These are phyloP conservation scores for Vitellaria paradoxa DNA, from an alignment of 179 eudicot genomes.

Conservation along the genomic window DNA sequence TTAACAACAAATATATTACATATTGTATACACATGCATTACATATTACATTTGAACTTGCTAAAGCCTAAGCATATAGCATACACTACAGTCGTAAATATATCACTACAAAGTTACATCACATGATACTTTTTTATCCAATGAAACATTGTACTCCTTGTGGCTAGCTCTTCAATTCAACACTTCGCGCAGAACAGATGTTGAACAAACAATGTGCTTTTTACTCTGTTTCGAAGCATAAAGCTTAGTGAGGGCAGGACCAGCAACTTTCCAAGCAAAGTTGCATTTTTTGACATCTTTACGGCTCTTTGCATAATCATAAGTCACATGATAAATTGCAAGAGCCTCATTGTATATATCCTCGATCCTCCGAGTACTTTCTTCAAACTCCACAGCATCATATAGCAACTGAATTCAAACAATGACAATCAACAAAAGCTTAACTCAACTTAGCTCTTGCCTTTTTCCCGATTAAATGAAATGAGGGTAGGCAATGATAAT, in stretches of 20 bases:
- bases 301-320: slow-evolving; percentile 36
- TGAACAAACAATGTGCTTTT: slow-evolving; percentile 9
- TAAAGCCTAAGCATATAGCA: no score
- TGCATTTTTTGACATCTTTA: slow-evolving; percentile 25
- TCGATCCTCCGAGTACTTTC: slow-evolving; percentile 31
- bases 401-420: slow-evolving; percentile 38
- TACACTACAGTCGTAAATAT: no score
- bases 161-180: not conserved
- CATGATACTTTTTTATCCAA: no score
- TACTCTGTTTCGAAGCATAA: slow-evolving; percentile 5
- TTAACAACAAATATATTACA: no score
- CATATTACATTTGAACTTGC: no score
- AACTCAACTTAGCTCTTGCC: no score
- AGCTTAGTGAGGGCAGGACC: slow-evolving; percentile 44
- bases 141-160: no score
- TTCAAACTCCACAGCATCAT: slow-evolving; percentile 48
- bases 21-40: no score
- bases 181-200: slow-evolving; percentile 32
- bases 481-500: no score
- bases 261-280: slow-evolving; percentile 77
- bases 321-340: slow-evolving; percentile 53
- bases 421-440: not conserved
- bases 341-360: slow-evolving; percentile 45
- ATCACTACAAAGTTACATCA: no score
- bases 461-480: no score